These are phyloP conservation scores for Saxophila tyrrhenica DNA, from an alignment of 495 filamentous ascomycete genomes.

Conservation along the genomic window DNA sequence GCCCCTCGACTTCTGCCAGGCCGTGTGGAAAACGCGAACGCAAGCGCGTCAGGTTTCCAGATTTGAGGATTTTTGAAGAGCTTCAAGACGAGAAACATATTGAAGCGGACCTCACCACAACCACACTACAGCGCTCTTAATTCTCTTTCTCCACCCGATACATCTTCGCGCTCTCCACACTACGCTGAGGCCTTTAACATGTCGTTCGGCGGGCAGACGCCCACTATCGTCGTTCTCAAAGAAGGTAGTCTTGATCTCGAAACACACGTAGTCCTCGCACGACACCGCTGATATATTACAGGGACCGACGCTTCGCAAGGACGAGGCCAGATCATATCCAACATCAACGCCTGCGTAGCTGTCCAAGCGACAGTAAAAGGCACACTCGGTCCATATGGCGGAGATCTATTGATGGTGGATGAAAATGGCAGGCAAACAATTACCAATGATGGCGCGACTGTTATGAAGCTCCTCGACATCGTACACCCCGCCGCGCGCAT, in stretches of 20 bases:
- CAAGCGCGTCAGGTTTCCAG: neutral
- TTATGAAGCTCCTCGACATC: constrained; percentile 99
- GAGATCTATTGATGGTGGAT: constrained; percentile 91
- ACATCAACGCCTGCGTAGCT: constrained; percentile 97
- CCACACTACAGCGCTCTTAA: neutral
- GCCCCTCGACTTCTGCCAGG: neutral
- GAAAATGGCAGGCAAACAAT: constrained; percentile 92
- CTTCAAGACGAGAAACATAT: neutral
- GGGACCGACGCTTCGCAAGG: constrained; percentile 96
- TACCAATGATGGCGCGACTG: constrained; percentile 96
- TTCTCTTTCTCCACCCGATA: no score
- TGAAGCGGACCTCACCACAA: neutral
- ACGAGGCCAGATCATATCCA: constrained; percentile 92
- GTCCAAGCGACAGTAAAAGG: constrained; percentile 91
- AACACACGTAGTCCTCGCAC: neutral
- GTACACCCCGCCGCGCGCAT: constrained; percentile 96
- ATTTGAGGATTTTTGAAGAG: neutral
- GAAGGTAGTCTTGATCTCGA: constrained; percentile 50
- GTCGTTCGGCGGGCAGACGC: constrained; percentile 97
- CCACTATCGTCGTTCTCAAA: constrained; percentile 96
- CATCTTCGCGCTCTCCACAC: no score
- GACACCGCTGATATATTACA: constrained; percentile 32
- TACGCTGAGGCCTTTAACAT: constrained; percentile 34
- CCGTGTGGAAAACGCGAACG: neutral
- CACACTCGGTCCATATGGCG: constrained; percentile 94